Conservation (phyloP, 352 stramenopile genomes). For the Phytophthora lateralis region DNA sequence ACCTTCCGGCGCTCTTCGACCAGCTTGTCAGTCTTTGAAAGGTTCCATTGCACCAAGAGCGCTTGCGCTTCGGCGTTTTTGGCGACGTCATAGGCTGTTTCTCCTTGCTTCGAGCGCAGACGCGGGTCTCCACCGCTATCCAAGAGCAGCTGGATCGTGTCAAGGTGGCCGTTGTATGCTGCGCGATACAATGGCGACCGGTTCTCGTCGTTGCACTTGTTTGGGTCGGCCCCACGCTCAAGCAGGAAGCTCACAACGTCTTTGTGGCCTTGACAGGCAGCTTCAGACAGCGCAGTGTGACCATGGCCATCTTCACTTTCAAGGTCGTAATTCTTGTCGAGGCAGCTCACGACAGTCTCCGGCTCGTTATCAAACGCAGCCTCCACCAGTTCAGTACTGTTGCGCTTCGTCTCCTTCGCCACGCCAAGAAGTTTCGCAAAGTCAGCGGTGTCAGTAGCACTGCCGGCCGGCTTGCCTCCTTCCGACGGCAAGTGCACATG, state of each 20-base stretch:
- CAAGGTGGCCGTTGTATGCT: slow-evolving; percentile 85
- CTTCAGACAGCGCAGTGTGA: slow-evolving; percentile 89
- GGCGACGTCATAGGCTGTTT: slow-evolving; percentile 87
- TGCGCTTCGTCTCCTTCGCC: slow-evolving; percentile 65
- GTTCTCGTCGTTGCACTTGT: slow-evolving; percentile 85
- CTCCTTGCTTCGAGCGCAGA: slow-evolving; percentile 70
- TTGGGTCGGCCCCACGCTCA: slow-evolving; percentile 82
- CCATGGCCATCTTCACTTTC: slow-evolving; percentile 86
- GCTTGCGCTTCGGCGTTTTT: slow-evolving; percentile 73
- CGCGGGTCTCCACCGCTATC: slow-evolving; percentile 76
- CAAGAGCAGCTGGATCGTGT: slow-evolving; percentile 70
- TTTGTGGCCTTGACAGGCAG: slow-evolving; percentile 82
- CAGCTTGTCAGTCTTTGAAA: slow-evolving; percentile 69
- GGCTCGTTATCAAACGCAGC: slow-evolving; percentile 90
- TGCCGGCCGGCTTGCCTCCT: slow-evolving; percentile 5
- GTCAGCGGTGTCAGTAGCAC: slow-evolving; percentile 20
- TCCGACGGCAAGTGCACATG: slow-evolving; percentile 40
- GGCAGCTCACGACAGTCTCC: slow-evolving; percentile 58
- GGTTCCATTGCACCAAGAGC: slow-evolving; percentile 71
- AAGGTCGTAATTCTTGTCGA: slow-evolving; percentile 90
- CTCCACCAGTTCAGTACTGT: slow-evolving; percentile 86
- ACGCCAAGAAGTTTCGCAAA: slow-evolving; percentile 64
- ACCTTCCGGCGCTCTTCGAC: slow-evolving; percentile 62
- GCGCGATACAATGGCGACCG: slow-evolving; percentile 85
- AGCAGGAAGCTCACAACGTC: slow-evolving; percentile 74